Evolutionary conservation across 306 rosid species (phyloP).

Genomic region (Quercus variabilis): DNA sequence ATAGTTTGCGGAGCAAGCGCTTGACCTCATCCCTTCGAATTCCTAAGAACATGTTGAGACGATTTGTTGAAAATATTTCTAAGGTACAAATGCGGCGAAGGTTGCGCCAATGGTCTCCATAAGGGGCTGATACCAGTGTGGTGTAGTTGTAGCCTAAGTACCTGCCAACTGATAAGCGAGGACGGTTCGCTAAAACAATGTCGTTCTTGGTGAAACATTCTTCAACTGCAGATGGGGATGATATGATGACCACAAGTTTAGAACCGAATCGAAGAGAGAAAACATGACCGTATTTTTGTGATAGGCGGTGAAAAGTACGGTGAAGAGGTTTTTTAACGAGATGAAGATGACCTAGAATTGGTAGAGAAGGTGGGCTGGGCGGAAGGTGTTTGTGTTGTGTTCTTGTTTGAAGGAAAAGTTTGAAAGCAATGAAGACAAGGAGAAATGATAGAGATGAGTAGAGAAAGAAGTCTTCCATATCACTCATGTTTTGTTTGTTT

Average conservation of each 20-base stretch:
- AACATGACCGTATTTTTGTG: constrained; percentile 40
- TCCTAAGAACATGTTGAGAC: constrained; percentile 23
- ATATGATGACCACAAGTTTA: constrained; percentile 34
- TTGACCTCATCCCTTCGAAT: constrained; percentile 44
- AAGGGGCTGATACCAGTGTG: constrained; percentile 19
- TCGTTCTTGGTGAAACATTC: constrained; percentile 78
- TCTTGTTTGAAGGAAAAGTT: constrained; percentile 16
- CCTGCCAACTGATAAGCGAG: constrained; percentile 22
- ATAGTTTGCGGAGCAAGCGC: constrained; percentile 30
- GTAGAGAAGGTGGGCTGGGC: constrained; percentile 48
- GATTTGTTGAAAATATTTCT: constrained; percentile 50
- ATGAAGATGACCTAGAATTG: constrained; percentile 60
- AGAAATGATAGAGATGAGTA: constrained; percentile 1
- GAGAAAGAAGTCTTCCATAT: too few relatives aligned
- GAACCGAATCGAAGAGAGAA: constrained; percentile 32
- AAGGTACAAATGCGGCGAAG: constrained; percentile 58
- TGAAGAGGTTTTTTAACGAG: constrained; percentile 39
- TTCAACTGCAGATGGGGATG: constrained; percentile 41
- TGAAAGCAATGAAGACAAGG: constrained; percentile 13
- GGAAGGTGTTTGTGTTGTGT: constrained; percentile 35
- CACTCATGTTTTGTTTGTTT: too few relatives aligned
- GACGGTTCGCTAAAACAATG: constrained; percentile 51
- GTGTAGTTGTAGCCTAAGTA: constrained; percentile 44
- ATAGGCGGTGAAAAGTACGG: constrained; percentile 28
- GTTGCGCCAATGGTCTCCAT: constrained; percentile 85